Evolutionary conservation across 2,329 filamentous ascomycete genomes (phyloP).

Genomic region (Pseudocercospora cruenta): DNA sequence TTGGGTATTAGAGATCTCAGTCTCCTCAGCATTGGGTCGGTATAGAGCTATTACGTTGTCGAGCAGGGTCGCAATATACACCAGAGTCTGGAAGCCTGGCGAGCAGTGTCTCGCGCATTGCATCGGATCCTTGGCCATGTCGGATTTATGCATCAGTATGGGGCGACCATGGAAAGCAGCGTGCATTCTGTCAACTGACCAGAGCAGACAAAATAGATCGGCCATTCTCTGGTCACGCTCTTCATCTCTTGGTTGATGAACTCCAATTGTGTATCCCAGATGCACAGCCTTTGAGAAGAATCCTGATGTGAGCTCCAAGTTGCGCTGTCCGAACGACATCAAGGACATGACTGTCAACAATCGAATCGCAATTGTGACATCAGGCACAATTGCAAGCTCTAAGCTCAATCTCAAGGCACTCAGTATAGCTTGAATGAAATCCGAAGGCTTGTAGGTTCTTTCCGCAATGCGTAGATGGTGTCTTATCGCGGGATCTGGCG

Average conservation of each 20-base stretch:
- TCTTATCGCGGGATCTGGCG: background rate
- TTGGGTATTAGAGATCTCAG: conserved; percentile 13
- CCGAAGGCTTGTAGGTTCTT: background rate
- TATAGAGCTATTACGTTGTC: conserved; percentile 17
- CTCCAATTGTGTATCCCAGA: conserved; percentile 16
- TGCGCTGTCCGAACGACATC: conserved; percentile 12
- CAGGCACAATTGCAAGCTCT: conserved; percentile 12
- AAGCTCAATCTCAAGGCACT: conserved; percentile 14
- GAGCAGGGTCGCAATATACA: conserved; percentile 14
- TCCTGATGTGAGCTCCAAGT: conserved; percentile 17
- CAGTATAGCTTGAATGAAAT: conserved; percentile 14
- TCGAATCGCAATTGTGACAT: conserved; percentile 14
- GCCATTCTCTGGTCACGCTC: conserved; percentile 11
- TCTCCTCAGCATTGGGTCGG: conserved; percentile 1
- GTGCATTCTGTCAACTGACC: conserved; percentile 18
- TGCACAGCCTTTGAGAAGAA: conserved; percentile 20
- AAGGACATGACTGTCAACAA: conserved; percentile 14
- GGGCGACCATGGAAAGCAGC: conserved; percentile 19
- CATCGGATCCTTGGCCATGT: conserved; percentile 15
- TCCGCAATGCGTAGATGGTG: conserved; percentile 4
- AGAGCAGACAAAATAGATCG: conserved; percentile 15
- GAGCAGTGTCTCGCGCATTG: background rate
- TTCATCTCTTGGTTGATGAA: conserved; percentile 18
- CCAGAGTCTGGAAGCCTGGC: conserved; percentile 13
- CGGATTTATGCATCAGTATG: conserved; percentile 18